Base-by-base conservation (phyloP, 352 stramenopile species). In the Phytophthora hibernalis region DNA sequence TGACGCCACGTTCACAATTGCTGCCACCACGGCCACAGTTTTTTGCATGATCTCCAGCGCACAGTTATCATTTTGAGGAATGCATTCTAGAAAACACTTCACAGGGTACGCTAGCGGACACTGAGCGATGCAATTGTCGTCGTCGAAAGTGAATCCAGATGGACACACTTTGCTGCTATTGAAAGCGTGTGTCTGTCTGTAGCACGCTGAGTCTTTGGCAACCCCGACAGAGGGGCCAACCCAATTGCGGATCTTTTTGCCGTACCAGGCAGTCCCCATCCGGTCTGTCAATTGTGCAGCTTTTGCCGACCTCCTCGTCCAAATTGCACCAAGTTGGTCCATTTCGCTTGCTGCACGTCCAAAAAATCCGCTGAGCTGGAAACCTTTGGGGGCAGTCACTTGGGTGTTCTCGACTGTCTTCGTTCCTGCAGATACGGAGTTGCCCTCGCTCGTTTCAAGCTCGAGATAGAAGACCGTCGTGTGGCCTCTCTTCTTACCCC, bases 61-160 rank as follows among this genome's bases (percentile, higher is more conserved):
- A 51, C 76, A 89, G 56, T 87, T 78, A 21, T 77, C 67, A 59
- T 86, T 90, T 58, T 86, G 76, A n/a, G 74, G 81, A 42, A 90
- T 72, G 35, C 79, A 90, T 43, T 89, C 77, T 61, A 83, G 54
- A n/a, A 61, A 78, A 38, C 82, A 90, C n/a, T 73, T 49, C 2
- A 90, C 71, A 0, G 81, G 81, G 45, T 87, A 90, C 15, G 78
- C 63, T 15, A 90, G 28, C 6, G 80, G 80, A 57, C 80, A 86
- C 51, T 80, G 52, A n/a, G 67, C 56, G 8, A 67, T 8, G 35
- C 67, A 71, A 2, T 15, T 33, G 3, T 28, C 43, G 6, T 57
- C 24, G 2, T 57, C 37, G 8, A 54, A 54, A 18, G 20, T 51
- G 47, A 65, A 75, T 5, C 62, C 67, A 48, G 28, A 24, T 12